Evolutionary conservation across 345 rosid genomes (phyloP).

Genomic region (Lepidium aucheri): DNA sequence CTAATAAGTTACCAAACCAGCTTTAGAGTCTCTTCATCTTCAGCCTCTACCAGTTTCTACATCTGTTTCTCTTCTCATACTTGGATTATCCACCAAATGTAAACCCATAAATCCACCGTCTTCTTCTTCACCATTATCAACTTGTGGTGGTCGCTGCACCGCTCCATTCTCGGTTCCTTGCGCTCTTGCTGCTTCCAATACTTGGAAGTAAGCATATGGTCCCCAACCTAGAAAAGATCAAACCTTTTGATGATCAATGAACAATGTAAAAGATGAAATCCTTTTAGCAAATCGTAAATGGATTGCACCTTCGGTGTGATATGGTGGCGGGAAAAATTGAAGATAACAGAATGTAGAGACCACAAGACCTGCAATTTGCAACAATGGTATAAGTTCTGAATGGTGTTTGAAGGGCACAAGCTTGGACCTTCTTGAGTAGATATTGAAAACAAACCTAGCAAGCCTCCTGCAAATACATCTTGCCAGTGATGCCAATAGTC

Average conservation of each 20-base stretch:
- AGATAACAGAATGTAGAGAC: constrained; percentile 59
- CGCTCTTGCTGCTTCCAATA: constrained; percentile 33
- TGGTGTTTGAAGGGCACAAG: not conserved
- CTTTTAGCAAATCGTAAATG: not conserved
- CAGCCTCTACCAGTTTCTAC: constrained; percentile 35
- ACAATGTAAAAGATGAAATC: not conserved
- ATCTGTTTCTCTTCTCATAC: constrained; percentile 31
- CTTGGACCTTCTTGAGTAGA: not conserved
- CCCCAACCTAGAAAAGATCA: constrained; percentile 45
- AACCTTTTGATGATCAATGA: not conserved
- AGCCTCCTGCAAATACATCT: constrained; percentile 76
- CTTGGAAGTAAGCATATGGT: constrained; percentile 59
- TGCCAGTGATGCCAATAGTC: constrained; percentile 92
- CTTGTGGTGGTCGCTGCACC: constrained; percentile 5
- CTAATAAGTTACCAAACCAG: not conserved
- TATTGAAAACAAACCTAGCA: constrained; percentile 41
- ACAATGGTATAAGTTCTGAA: not conserved
- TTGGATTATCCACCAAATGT: constrained; percentile 30
- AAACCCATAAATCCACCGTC: constrained; percentile 35
- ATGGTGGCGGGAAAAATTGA: constrained; percentile 72
- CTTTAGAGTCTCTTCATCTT: not conserved
- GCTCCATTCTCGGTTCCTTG: constrained; percentile 18
- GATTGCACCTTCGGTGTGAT: constrained; percentile 41
- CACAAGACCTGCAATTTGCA: constrained; percentile 36
- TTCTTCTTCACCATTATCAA: constrained; percentile 21